Percentiles rank a stretch among this genome's conserved stretches.
Evolutionary conservation across 75 land plant species (phyloP).

Genomic region (Adiantum capillusveneris): DNA sequence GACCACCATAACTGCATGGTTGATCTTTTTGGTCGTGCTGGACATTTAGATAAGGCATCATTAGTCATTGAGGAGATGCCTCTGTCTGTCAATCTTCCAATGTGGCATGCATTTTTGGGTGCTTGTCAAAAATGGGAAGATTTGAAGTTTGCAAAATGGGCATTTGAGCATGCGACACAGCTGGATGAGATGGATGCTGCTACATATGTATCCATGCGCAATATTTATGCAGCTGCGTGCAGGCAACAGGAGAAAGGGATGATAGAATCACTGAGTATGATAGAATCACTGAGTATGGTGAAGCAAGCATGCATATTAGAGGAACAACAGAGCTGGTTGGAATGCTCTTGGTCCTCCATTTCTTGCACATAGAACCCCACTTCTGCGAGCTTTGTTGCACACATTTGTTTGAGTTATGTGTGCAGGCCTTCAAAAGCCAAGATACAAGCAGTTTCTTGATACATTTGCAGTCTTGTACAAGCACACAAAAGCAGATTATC

Average conservation of each 20-base stretch:
- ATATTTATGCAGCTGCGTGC: constrained; percentile 11
- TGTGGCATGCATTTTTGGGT: constrained; percentile 11
- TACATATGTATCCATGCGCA: constrained; percentile 8
- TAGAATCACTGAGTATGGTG: no score
- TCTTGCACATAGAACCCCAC: no score
- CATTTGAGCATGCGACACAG: not conserved
- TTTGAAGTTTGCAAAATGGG: constrained; percentile 6
- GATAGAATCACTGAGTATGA: no score
- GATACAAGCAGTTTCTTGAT: no score
- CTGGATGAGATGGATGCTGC: constrained; percentile 7
- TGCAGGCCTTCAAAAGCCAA: no score
- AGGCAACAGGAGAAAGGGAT: constrained; percentile 9
- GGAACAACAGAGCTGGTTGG: no score
- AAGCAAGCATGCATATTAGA: no score
- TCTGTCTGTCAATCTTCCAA: not conserved
- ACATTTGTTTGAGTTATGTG: no score
- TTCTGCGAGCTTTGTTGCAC: no score
- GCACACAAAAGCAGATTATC: no score
- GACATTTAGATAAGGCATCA: constrained; percentile 14
- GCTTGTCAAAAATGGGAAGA: constrained; percentile 9
- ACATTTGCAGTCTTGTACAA: no score
- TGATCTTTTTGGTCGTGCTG: constrained; percentile 16
- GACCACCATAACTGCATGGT: constrained; percentile 21
- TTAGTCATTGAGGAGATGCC: constrained; percentile 5
- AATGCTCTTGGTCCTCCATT: no score